Evolutionary conservation across 1,139 yeast genomes (phyloP).

Genomic region (Pichia terricola): DNA sequence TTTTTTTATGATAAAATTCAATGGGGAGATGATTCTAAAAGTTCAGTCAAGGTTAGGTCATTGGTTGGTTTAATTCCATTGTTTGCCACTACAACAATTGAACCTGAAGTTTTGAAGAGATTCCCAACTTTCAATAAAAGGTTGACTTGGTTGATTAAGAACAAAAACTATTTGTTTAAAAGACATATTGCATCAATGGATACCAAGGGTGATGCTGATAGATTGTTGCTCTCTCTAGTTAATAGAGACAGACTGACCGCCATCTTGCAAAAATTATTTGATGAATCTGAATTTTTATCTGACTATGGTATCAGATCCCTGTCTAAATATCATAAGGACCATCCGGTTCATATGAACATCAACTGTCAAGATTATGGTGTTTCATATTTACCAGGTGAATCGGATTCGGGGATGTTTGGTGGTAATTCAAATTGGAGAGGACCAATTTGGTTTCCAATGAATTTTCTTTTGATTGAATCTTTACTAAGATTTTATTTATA

Average conservation of each 20-base stretch:
- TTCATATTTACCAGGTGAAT: slow-evolving; percentile 83
- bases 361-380: slow-evolving; percentile 69
- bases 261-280: slow-evolving; percentile 74
- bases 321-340: slow-evolving; percentile 77
- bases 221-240: slow-evolving; percentile 74
- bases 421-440: slow-evolving; percentile 98
- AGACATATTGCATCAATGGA: slow-evolving; percentile 88
- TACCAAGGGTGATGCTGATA: slow-evolving; percentile 76
- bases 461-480: slow-evolving; percentile 79
- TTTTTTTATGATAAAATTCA: slow-evolving; percentile 89
- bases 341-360: slow-evolving; percentile 84
- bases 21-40: slow-evolving; percentile 66
- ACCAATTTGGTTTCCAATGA: slow-evolving; percentile 97
- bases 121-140: slow-evolving; percentile 84
- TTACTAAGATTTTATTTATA: slow-evolving; percentile 83
- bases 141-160: slow-evolving; percentile 76
- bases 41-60: slow-evolving; percentile 78
- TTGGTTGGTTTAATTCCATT: slow-evolving; percentile 89
- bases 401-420: slow-evolving; percentile 92
- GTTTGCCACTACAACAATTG: slow-evolving; percentile 84
- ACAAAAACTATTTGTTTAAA: slow-evolving; percentile 63
- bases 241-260: slow-evolving; percentile 72
- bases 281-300: slow-evolving; percentile 80
- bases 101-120: slow-evolving; percentile 69
- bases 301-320: slow-evolving; percentile 84